Conservation (phyloP, 257 asterid genomes). For the Capsicum baccatum region DNA sequence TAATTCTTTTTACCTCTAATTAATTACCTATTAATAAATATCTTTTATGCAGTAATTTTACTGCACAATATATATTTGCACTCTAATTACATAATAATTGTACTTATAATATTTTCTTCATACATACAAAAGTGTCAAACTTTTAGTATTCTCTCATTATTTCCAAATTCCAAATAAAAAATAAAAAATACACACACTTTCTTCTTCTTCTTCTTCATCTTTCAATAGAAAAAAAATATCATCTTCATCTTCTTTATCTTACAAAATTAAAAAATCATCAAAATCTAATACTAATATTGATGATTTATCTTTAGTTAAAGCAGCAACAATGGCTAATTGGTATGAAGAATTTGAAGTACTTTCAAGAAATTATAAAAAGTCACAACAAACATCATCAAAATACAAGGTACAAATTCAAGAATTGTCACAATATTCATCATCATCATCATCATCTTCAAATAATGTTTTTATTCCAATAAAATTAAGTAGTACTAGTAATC, state of each 20-base stretch:
- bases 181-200: background rate
- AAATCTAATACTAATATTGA: slow-evolving; percentile 34
- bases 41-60: too few relatives aligned
- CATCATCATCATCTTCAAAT: background rate
- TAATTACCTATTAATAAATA: too few relatives aligned
- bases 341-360: slow-evolving; percentile 34
- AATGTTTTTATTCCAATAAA: slow-evolving; percentile 16
- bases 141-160: background rate
- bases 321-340: slow-evolving; percentile 59
- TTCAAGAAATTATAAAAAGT: slow-evolving; percentile 32
- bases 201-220: background rate
- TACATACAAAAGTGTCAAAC: background rate
- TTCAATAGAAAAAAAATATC: background rate
- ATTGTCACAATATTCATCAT: background rate
- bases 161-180: background rate
- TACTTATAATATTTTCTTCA: too few relatives aligned
- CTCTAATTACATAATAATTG: too few relatives aligned
- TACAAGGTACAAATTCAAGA: slow-evolving; percentile 54
- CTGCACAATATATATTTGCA: too few relatives aligned
- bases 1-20: too few relatives aligned
- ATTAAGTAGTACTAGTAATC: background rate
- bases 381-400: slow-evolving; percentile 56
- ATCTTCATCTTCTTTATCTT: slow-evolving; percentile 5
- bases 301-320: slow-evolving; percentile 50
- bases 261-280: slow-evolving; percentile 36